Conservation (phyloP, 176 grass and related monocot species). For the Carex kokanica region DNA sequence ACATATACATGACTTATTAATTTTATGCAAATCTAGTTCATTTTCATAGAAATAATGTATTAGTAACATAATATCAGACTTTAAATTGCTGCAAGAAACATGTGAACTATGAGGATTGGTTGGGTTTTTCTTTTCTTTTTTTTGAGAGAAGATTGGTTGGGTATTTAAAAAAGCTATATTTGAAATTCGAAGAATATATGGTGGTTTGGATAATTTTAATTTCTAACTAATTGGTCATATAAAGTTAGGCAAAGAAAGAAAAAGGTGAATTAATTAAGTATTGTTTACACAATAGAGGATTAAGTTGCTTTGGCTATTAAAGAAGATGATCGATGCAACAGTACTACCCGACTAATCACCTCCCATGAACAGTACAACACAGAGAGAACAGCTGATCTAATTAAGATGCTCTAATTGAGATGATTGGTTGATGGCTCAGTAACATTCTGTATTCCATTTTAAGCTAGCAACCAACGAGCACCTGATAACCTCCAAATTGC, state of each 20-base stretch:
- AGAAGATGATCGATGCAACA: conserved; percentile 12
- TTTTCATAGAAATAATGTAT: too few relatives aligned
- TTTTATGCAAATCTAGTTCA: too few relatives aligned
- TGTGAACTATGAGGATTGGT: conserved; percentile 6
- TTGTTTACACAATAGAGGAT: not conserved
- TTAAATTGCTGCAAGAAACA: not conserved
- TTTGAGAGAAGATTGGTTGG: too few relatives aligned
- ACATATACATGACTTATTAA: too few relatives aligned
- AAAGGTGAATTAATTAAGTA: too few relatives aligned
- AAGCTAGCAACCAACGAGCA: not conserved
- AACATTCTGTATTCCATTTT: not conserved
- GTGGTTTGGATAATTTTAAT: not conserved
- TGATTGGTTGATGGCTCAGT: not conserved
- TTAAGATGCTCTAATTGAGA: not conserved
- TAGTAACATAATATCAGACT: too few relatives aligned
- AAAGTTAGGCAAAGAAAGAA: too few relatives aligned
- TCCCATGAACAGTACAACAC: not conserved
- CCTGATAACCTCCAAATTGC: not conserved
- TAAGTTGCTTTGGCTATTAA: not conserved
- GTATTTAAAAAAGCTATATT: not conserved
- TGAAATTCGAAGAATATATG: not conserved
- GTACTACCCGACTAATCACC: too few relatives aligned
- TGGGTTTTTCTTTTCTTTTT: not conserved
- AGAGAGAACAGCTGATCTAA: not conserved
- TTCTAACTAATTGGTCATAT: not conserved